Base-by-base conservation (phyloP, 768 basidiomycete genomes). In the Hygrophoropsis aurantiaca region DNA sequence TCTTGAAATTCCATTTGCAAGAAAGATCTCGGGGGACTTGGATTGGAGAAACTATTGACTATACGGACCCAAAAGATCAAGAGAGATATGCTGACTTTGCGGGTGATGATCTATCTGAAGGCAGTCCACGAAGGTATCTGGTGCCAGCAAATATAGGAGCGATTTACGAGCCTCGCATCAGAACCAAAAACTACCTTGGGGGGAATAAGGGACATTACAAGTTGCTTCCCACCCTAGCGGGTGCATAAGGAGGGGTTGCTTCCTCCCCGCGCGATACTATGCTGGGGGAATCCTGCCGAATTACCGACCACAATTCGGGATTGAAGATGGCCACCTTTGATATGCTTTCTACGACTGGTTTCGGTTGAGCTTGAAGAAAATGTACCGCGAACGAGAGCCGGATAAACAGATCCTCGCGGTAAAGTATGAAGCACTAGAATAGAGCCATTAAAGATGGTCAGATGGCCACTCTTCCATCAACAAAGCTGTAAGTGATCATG, bases 1-100 rank as follows among this genome's bases (percentile, higher is more conserved):
- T 68, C 58, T 7, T 49, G 41, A 6, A 36, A 26, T 19, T 65
- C 64, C 54, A 58, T 58, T 30, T 52, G 53, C 9, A 59, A 47
- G 38, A 65, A 63, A 1, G 58, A 60, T 6, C 15, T 45, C 16
- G 55, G 36, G 4, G 21, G 46, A 30, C 64, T 65, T 40, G n/a
- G 27, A 6, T 30, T 30, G 27, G 19, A 20, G 7, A 39, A 18
- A 18, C 0, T 13, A 40, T 62, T 35, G 67, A 49, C 23, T 11
- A 32, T 42, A 35, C 34, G 37, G 19, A 6, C 36, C 16, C 7
- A 23, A 27, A 34, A 26, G 36, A n/a, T 4, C 32, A 7, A 23
- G 40, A 26, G 40, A 40, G 19, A 40, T 27, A 52, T 40, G 57
- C 54, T n/a, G n/a, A 60, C 54, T 46, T 34, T 1, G 54, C 42